A percentile compares a stretch with the other conserved stretches of the same genome.
These are phyloP conservation scores for Suillus plorans DNA, from an alignment of 768 basidiomycete species.

Conservation along the genomic window DNA sequence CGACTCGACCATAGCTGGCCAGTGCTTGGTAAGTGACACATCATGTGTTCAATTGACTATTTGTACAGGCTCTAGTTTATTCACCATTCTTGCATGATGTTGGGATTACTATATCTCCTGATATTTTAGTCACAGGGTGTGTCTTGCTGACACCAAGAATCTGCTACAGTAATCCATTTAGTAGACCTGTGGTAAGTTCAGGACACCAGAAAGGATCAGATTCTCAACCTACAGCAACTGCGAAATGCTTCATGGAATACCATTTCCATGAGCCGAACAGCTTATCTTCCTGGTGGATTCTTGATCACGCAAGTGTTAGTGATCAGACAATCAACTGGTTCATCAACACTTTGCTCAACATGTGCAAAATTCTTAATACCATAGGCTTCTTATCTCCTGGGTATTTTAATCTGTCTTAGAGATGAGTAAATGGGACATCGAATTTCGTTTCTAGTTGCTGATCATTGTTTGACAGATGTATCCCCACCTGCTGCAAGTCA, in stretches of 20 bases:
- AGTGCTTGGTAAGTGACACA: no score
- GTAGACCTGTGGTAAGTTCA: no score
- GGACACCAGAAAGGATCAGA: no score
- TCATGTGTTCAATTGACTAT: no score
- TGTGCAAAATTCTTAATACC: slow-evolving; percentile 33
- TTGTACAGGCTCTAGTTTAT: no score
- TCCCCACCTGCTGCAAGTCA: background rate
- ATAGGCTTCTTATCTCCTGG: background rate
- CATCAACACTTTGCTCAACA: slow-evolving; percentile 21
- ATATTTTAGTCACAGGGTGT: no score
- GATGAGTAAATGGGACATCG: slow-evolving; percentile 21
- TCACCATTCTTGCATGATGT: no score
- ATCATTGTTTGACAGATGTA: slow-evolving; percentile 14
- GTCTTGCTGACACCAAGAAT: no score
- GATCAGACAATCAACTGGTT: slow-evolving; percentile 21
- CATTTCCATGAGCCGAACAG: slow-evolving; percentile 24
- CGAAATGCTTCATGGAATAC: no score
- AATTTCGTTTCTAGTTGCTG: background rate
- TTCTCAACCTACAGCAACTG: no score
- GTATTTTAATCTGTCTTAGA: slow-evolving; percentile 16
- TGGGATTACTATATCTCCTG: no score
- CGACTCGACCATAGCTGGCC: background rate
- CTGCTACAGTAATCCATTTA: no score
- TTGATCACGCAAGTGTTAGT: slow-evolving; percentile 24
- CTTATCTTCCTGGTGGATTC: slow-evolving; percentile 36